phyloP scores from a whole-genome alignment of 768 basidiomycete species.

The Saitozyma sp. region DNA sequence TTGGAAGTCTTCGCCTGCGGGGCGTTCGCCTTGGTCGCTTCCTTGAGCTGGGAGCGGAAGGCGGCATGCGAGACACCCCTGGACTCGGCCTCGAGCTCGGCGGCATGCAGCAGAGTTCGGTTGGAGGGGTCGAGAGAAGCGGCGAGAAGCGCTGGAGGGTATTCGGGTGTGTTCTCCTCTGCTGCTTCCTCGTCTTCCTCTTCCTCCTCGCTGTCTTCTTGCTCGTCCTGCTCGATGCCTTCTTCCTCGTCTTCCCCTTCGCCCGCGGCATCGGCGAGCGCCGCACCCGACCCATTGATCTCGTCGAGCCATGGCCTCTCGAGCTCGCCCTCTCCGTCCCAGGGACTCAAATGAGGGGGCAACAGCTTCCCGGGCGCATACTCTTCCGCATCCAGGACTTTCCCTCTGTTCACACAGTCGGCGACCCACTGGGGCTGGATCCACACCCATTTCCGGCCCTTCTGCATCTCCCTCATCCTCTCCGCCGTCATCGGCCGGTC shows the following conservation, averaged over 20 bases:
- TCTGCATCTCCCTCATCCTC: constrained; percentile 62
- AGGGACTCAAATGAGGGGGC: constrained; percentile 94
- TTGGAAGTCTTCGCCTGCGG: constrained; percentile 37
- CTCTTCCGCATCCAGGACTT: constrained; percentile 76
- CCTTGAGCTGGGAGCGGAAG: constrained; percentile 74
- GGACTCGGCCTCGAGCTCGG: constrained; percentile 88
- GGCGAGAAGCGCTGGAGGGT: constrained; percentile 54
- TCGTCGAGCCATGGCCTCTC: constrained; percentile 49
- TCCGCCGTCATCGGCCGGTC: constrained; percentile 68
- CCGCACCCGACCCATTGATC: constrained; percentile 5
- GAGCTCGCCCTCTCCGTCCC: constrained; percentile 67
- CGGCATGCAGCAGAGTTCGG: constrained; percentile 71
- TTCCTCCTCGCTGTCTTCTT: constrained; percentile 50
- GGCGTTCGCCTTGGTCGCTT: constrained; percentile 52
- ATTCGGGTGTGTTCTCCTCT: constrained; percentile 21
- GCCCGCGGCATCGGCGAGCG: constrained; percentile 28
- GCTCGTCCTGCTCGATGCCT: constrained; percentile 50
- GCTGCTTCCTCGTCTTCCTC: constrained; percentile 51
- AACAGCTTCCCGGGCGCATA: constrained; percentile 82
- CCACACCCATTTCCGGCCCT: constrained; percentile 71
- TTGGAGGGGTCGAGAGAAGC: constrained; percentile 59
- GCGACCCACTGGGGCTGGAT: constrained; percentile 98
- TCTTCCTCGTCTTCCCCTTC: constrained; percentile 65
- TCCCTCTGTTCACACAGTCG: constrained; percentile 87
- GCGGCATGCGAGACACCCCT: constrained; percentile 75